Evolutionary conservation across 2,329 filamentous ascomycete species (phyloP).

Genomic region (Arthrobotrys musiformis): DNA sequence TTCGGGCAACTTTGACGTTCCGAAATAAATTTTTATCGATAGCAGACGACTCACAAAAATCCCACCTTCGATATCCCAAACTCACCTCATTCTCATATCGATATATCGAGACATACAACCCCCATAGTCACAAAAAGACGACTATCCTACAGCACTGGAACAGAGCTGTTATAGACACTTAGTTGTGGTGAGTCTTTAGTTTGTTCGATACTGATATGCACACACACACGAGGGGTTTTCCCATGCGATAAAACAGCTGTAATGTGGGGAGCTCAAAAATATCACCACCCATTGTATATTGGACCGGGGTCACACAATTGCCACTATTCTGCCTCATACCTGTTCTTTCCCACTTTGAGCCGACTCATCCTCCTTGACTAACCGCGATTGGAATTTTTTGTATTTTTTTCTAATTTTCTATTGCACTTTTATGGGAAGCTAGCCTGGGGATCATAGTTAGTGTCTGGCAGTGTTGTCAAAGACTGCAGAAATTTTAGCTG

Average conservation of each 20-base stretch:
- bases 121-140: no score
- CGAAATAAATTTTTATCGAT: constrained; percentile 54
- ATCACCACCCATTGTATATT: not conserved
- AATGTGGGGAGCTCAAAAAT: constrained; percentile 10
- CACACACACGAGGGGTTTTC: constrained; percentile 1
- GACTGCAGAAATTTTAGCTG: constrained; percentile 50
- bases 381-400: not conserved
- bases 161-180: not conserved
- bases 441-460: not conserved
- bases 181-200: not conserved
- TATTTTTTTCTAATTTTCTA: not conserved
- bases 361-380: no score
- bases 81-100: not conserved
- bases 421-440: not conserved
- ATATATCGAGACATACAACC: no score
- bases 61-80: not conserved
- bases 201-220: not conserved
- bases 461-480: constrained; percentile 40
- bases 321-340: not conserved
- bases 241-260: not conserved
- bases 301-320: not conserved
- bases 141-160: no score
- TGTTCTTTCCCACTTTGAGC: no score
- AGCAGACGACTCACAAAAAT: constrained; percentile 42
- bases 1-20: constrained; percentile 49